Percentiles rank a stretch among this genome's conserved stretches.
Evolutionary conservation across 2,329 filamentous ascomycete species (phyloP).

Genomic region (Chaetomiaceae sp.): DNA sequence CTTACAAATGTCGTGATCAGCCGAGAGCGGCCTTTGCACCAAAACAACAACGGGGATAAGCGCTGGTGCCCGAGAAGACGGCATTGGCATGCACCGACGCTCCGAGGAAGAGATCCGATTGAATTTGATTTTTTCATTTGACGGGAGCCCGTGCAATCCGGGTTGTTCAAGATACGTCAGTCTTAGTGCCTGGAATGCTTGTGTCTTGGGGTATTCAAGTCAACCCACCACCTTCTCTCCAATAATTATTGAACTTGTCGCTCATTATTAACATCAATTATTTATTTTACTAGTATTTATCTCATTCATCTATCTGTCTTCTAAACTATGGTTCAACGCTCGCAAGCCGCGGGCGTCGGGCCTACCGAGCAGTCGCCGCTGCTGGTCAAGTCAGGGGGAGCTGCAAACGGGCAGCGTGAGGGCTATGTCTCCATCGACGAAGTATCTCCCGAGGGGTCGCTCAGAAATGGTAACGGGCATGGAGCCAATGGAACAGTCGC

Average conservation of each 20-base stretch:
- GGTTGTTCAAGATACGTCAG: too few species aligned
- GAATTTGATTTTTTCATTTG: not conserved
- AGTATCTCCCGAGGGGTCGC: not conserved
- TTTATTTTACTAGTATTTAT: too few species aligned
- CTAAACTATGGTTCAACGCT: conserved; percentile 6
- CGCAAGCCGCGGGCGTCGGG: not conserved
- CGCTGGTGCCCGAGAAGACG: not conserved
- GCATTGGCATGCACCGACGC: not conserved
- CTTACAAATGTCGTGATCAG: conserved; percentile 21
- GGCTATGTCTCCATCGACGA: conserved; percentile 4
- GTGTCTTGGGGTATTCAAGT: too few species aligned
- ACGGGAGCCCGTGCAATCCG: not conserved
- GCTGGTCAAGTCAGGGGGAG: not conserved
- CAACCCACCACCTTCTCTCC: too few species aligned
- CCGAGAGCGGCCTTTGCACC: not conserved
- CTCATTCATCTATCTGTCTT: too few species aligned
- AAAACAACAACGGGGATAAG: conserved; percentile 4
- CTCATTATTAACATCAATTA: too few species aligned
- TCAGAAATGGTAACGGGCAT: not conserved
- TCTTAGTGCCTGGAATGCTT: too few species aligned
- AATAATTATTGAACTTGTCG: too few species aligned
- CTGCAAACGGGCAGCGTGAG: not conserved
- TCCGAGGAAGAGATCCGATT: not conserved
- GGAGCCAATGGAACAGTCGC: not conserved
- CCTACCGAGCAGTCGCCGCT: conserved; percentile 18